Percentiles rank a stretch among this genome's conserved stretches.
These are phyloP conservation scores for Russula virescens DNA, from an alignment of 768 basidiomycete species.

Conservation along the genomic window DNA sequence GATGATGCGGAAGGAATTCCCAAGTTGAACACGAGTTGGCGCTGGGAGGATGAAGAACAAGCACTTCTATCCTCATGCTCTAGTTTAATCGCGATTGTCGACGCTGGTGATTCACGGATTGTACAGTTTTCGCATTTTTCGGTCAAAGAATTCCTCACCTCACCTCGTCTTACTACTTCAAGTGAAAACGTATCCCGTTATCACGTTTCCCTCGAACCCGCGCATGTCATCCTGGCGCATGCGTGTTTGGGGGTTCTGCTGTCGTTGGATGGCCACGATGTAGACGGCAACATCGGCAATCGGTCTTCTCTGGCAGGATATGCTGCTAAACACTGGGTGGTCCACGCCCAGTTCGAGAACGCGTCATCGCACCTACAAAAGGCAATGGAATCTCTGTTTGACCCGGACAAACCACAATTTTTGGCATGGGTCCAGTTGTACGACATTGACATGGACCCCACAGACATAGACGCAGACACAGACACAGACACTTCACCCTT, in stretches of 20 bases:
- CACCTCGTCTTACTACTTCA: background rate
- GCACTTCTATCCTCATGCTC: background rate
- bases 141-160: constrained; percentile 5
- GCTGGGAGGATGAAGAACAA: background rate
- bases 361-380: background rate
- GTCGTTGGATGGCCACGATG: background rate
- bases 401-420: background rate
- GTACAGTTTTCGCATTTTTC: constrained; percentile 5
- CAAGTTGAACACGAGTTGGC: background rate
- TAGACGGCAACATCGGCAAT: too few species aligned
- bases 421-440: background rate
- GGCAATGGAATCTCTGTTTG: background rate
- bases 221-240: background rate
- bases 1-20: background rate
- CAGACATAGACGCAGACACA: too few species aligned
- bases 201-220: background rate
- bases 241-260: background rate
- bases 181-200: background rate
- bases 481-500: background rate
- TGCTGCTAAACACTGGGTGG: background rate
- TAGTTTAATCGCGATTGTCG: background rate
- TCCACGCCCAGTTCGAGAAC: background rate
- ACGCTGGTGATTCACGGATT: background rate
- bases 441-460: background rate
- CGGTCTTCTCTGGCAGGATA: background rate